Conservation (phyloP, 192 early-diverging fungal genomes). For the Pilaira anomala region DNA sequence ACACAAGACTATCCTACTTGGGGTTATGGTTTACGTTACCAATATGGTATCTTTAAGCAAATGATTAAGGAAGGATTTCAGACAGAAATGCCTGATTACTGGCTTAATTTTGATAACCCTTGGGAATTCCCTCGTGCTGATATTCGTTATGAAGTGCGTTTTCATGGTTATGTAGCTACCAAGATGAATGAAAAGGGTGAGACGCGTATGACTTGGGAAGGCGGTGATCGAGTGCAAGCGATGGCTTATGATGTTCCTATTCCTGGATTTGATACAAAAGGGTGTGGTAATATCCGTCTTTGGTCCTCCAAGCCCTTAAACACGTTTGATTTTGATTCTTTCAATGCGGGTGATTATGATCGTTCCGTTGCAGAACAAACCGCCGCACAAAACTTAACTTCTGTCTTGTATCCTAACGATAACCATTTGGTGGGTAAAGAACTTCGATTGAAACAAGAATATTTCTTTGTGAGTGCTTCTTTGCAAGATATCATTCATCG, state of each 20-base stretch:
- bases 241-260: constrained; percentile 97
- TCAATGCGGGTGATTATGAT: constrained; percentile 91
- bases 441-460: constrained; percentile 96
- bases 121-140: constrained; percentile 96
- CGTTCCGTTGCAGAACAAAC: constrained; percentile 90
- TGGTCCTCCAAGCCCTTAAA: constrained; percentile 93
- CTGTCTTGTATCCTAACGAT: constrained; percentile 97
- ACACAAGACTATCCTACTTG: constrained; percentile 91
- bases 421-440: constrained; percentile 97
- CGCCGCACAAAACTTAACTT: constrained; percentile 89
- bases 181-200: constrained; percentile 61
- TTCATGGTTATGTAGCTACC: constrained; percentile 84
- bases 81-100: constrained; percentile 92
- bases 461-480: constrained; percentile 92
- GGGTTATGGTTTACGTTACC: constrained; percentile 97
- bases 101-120: constrained; percentile 95
- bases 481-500: constrained; percentile 87
- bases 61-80: constrained; percentile 94
- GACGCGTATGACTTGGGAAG: constrained; percentile 81
- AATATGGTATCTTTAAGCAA: constrained; percentile 99
- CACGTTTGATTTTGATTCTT: constrained; percentile 82
- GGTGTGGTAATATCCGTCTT: constrained; percentile 94
- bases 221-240: constrained; percentile 80
- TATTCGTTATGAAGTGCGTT: constrained; percentile 84
- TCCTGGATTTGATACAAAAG: constrained; percentile 85